phyloP scores from a whole-genome alignment of 345 rosid species.

The Euphorbia pulcherrima region DNA sequence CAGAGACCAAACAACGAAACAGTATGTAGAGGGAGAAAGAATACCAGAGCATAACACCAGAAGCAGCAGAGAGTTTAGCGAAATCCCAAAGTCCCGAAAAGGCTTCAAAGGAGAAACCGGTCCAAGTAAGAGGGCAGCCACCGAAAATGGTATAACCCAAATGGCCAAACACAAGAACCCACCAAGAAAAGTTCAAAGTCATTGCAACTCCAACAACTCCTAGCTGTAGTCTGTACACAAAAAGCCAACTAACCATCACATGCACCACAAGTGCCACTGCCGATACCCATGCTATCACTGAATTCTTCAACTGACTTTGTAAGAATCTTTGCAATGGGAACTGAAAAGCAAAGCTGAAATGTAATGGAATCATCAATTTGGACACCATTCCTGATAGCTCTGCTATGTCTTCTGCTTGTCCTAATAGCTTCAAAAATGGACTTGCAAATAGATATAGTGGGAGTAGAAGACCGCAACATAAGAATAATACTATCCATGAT shows the following conservation, averaged over 20 bases:
- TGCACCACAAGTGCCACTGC: slow-evolving; percentile 37
- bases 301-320: slow-evolving; percentile 55
- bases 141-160: slow-evolving; percentile 36
- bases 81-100: slow-evolving; percentile 56
- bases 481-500: slow-evolving; percentile 55
- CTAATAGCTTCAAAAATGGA: slow-evolving; percentile 51
- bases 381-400: slow-evolving; percentile 49
- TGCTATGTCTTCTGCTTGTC: slow-evolving; percentile 66
- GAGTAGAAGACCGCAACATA: slow-evolving; percentile 42
- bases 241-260: slow-evolving; percentile 45
- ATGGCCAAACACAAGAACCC: slow-evolving; percentile 48
- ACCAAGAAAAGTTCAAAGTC: slow-evolving; percentile 55
- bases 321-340: slow-evolving; percentile 63
- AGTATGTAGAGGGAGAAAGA: too few relatives aligned
- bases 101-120: slow-evolving; percentile 53
- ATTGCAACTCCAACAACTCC: slow-evolving; percentile 51
- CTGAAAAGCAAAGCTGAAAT: slow-evolving; percentile 51
- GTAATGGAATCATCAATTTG: slow-evolving; percentile 50
- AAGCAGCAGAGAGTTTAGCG: slow-evolving; percentile 52
- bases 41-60: slow-evolving; percentile 84
- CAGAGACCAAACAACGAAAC: too few relatives aligned
- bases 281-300: slow-evolving; percentile 41
- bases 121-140: slow-evolving; percentile 62
- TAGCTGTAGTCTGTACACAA: slow-evolving; percentile 37
- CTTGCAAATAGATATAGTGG: slow-evolving; percentile 52